phyloP scores from a whole-genome alignment of 2,329 filamentous ascomycete genomes.

The Zelopaecilomyces penicillatus region DNA sequence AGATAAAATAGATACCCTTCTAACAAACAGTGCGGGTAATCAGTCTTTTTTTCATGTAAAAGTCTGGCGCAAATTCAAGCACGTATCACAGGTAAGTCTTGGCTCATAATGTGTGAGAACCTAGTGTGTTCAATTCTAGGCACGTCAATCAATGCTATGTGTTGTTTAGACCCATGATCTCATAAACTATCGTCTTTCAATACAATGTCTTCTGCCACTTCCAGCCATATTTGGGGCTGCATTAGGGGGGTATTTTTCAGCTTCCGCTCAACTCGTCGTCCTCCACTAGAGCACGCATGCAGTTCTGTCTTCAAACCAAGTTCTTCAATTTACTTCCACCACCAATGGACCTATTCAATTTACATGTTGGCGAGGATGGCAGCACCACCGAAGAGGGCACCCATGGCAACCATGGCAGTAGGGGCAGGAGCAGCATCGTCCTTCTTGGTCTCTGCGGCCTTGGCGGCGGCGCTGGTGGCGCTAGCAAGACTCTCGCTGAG shows the following conservation, averaged over 20 bases:
- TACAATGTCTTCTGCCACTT: no score
- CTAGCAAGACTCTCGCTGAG: constrained; percentile 10
- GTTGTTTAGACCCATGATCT: constrained; percentile 1
- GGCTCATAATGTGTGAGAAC: no score
- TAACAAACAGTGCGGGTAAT: no score
- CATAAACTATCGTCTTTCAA: not conserved
- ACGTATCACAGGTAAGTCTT: no score
- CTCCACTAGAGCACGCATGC: not conserved
- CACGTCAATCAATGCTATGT: constrained; percentile 3
- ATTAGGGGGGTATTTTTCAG: constrained; percentile 1
- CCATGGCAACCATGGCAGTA: constrained; percentile 36
- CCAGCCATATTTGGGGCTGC: no score
- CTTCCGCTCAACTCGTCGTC: not conserved
- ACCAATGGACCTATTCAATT: not conserved
- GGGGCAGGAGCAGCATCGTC: constrained; percentile 22
- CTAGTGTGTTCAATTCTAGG: not conserved
- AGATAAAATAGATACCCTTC: no score
- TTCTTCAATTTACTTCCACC: not conserved
- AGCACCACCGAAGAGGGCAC: constrained; percentile 39
- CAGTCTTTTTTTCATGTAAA: no score
- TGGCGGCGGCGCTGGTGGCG: constrained; percentile 12
- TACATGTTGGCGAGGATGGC: constrained; percentile 38
- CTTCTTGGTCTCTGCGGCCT: constrained; percentile 10
- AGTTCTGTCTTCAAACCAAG: not conserved
- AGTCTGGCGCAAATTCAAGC: no score